Evolutionary conservation across 1,284 basidiomycete species (phyloP).

Genomic region (Vanrija pseudolonga): DNA sequence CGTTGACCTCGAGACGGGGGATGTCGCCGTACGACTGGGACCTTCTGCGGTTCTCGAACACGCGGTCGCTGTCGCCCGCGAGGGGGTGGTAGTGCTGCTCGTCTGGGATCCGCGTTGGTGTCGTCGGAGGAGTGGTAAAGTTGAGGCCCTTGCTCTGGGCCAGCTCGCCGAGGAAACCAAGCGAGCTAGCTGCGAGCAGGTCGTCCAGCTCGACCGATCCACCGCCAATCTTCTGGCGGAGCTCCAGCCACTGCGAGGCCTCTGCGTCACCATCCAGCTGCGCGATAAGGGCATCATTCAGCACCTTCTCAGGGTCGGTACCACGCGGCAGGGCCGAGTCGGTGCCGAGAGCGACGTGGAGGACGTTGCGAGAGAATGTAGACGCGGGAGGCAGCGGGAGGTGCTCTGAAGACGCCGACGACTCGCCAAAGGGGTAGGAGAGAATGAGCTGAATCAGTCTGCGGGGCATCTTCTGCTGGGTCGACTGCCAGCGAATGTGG

Average conservation of each 20-base stretch:
- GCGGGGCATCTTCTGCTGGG: constrained; percentile 29
- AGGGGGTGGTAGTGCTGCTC: constrained; percentile 21
- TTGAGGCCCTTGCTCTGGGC: constrained; percentile 6
- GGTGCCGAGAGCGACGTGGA: constrained; percentile 27
- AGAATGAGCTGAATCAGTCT: constrained; percentile 33
- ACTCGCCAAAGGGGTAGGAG: constrained; percentile 36
- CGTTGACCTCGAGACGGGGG: constrained; percentile 1
- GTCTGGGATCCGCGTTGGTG: not conserved
- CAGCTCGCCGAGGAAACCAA: constrained; percentile 15
- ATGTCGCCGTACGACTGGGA: constrained; percentile 20
- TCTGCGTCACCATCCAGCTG: constrained; percentile 9
- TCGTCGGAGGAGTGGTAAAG: constrained; percentile 3
- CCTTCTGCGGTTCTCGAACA: constrained; percentile 8
- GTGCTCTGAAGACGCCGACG: constrained; percentile 23
- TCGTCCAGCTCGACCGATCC: constrained; percentile 10
- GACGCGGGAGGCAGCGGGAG: constrained; percentile 31
- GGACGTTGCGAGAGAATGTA: constrained; percentile 26
- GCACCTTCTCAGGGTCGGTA: constrained; percentile 14
- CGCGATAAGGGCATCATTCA: constrained; percentile 15
- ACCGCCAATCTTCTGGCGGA: constrained; percentile 4
- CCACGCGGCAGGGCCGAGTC: constrained; percentile 10
- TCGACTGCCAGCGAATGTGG: constrained; percentile 39
- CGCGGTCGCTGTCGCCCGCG: constrained; percentile 1
- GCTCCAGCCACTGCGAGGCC: constrained; percentile 1
- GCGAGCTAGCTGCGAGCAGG: constrained; percentile 18